Conservation (phyloP, 1,284 basidiomycete genomes). For the Ceratobasidium theobromae region DNA sequence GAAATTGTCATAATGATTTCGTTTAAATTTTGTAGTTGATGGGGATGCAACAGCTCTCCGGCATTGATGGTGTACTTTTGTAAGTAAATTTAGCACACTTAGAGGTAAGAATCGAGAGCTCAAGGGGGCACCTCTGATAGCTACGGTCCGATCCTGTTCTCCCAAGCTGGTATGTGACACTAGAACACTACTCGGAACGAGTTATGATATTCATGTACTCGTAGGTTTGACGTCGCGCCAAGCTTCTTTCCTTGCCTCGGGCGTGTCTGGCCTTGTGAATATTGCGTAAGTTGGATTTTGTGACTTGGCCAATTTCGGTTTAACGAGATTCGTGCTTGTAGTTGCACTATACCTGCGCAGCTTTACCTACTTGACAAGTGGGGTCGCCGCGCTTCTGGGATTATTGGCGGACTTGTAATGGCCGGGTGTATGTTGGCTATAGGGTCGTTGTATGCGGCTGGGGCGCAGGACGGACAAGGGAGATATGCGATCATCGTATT, state of each 20-base stretch:
- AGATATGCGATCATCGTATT: conserved; percentile 51
- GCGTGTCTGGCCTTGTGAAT: conserved; percentile 54
- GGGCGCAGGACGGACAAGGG: conserved; percentile 42
- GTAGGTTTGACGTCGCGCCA: conserved; percentile 46
- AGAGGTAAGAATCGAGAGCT: not conserved
- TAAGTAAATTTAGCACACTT: not conserved
- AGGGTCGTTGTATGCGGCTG: conserved; percentile 50
- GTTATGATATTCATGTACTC: conserved; percentile 6
- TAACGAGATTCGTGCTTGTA: not conserved
- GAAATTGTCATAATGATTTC: too few species aligned
- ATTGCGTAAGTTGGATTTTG: conserved; percentile 41
- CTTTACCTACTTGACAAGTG: conserved; percentile 49
- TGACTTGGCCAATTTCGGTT: not conserved
- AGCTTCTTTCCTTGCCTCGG: conserved; percentile 55
- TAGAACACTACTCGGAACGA: not conserved
- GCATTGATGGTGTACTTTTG: conserved; percentile 38
- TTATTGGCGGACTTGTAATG: conserved; percentile 51
- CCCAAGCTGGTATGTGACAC: conserved; percentile 47
- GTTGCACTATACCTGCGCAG: conserved; percentile 48
- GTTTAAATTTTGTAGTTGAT: conserved; percentile 24
- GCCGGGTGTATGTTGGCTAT: conserved; percentile 47
- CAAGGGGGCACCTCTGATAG: conserved; percentile 35
- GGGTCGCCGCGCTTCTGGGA: conserved; percentile 50
- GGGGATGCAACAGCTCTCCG: conserved; percentile 36
- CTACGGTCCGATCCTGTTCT: conserved; percentile 56